Evolutionary conservation across 2,329 filamentous ascomycete species (phyloP), one percentile per base, ranked within the genome.

Genomic region (Venturia nashicola): DNA sequence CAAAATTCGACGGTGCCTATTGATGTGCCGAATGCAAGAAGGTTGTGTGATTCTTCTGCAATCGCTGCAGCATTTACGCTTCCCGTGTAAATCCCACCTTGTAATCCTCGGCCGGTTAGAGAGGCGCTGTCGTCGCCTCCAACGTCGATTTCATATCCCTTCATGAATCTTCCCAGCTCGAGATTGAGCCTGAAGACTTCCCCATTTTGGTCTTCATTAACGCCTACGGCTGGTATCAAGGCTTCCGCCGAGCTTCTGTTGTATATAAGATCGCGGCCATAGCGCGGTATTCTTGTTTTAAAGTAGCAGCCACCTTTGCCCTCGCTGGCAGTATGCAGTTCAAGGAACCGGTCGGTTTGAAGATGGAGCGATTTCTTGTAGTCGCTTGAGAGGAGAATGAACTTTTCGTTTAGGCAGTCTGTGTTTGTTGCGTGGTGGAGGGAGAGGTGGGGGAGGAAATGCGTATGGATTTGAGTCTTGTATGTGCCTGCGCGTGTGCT

Each of bases 1-100:
- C 92, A 99, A 71, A 97, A 93, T 73, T 99, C 94, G 34, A 97
- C 90, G 0, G 93, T 96, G n/a, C 94, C 93, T 64, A 94, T 79
- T 2, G 91, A 92, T 0, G 94, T 99, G 62, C 95, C 94, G 70
- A 99, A 99, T 0, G 93, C 92, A 42, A 92, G 82, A 5, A 99
- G 80, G 64, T 94, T 94, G 74, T 99, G 94, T 59, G 89, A 92
- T 48, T 87, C 83, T 72, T 97, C 90, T 3, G 94, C 94, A 66
- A 96, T 85, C 3, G 92, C 88, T 14, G 86, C 93, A 8, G 87
- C 87, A 72, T 97, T 97, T 62, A 97, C 91, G 61, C 88, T 87
- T 16, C 92, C 91, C 0, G 90, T 88, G 65, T 87, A 82, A 59
- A 97, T 89, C 60, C 92, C 89, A 65, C 93, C 93, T 72, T 97